phyloP scores from a whole-genome alignment of 768 basidiomycete genomes.

The Suillus paluster region DNA sequence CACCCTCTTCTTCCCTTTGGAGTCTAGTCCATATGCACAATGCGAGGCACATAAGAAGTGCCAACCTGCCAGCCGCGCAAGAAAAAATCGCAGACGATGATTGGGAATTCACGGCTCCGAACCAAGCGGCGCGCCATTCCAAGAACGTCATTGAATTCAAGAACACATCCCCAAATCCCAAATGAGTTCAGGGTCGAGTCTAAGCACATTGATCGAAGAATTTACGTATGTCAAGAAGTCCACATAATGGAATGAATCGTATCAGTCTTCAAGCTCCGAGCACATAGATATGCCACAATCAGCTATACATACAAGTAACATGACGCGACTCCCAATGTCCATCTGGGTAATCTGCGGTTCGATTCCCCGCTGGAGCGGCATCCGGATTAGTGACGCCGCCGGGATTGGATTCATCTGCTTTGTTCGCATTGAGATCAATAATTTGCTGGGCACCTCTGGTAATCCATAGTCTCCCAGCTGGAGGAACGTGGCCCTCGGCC shows the following conservation, averaged over 20 bases:
- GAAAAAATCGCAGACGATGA: not conserved
- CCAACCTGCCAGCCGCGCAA: not conserved
- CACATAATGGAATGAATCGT: not conserved
- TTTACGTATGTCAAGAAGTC: not conserved
- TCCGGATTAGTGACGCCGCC: not conserved
- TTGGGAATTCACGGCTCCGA: not conserved
- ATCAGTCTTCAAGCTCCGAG: not conserved
- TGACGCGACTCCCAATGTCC: slow-evolving; percentile 59
- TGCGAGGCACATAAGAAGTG: not conserved
- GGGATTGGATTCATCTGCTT: not conserved
- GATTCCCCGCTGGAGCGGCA: not conserved
- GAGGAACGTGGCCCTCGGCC: slow-evolving; percentile 71
- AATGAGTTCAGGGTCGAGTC: not conserved
- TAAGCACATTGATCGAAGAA: not conserved
- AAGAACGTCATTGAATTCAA: not conserved
- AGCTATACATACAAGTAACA: slow-evolving; percentile 43
- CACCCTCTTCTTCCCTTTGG: not conserved
- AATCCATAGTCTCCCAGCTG: slow-evolving; percentile 65
- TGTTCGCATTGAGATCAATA: not conserved
- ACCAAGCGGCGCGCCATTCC: not conserved
- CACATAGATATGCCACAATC: not conserved
- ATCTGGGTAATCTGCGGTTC: slow-evolving; percentile 23
- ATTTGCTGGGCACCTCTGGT: slow-evolving; percentile 20
- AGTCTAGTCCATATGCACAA: not conserved
- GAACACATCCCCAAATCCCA: not conserved